phyloP scores from a whole-genome alignment of 2,329 filamentous ascomycete genomes.

The Phyllachora maydis region DNA sequence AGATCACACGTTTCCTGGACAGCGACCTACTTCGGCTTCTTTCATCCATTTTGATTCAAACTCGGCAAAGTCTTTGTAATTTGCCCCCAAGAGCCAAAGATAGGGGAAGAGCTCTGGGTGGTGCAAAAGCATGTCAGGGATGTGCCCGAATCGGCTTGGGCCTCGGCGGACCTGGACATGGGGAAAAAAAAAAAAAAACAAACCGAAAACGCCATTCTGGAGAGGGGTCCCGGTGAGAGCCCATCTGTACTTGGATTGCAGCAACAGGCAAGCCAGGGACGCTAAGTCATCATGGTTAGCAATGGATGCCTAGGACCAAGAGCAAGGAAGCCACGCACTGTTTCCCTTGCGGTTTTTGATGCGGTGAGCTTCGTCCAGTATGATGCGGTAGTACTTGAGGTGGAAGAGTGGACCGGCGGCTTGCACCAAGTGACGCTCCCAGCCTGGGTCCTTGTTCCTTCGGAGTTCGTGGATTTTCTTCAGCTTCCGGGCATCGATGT shows the following conservation, averaged over 20 bases:
- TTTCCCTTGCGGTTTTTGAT: constrained; percentile 3
- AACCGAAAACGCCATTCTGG: constrained; percentile 2
- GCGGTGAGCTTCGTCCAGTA: constrained; percentile 4
- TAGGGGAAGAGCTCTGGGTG: constrained; percentile 1
- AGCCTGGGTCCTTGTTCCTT: too few relatives aligned
- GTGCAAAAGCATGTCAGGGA: background rate
- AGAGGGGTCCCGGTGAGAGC: constrained; percentile 4
- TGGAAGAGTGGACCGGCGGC: constrained; percentile 1
- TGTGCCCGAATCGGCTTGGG: constrained; percentile 2
- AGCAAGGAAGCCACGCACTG: too few relatives aligned
- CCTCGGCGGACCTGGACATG: constrained; percentile 2
- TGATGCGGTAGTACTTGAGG: constrained; percentile 3
- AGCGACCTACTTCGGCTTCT: background rate
- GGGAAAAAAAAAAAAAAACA: background rate
- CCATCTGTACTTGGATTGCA: constrained; percentile 3
- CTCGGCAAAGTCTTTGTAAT: background rate
- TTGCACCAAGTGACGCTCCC: too few relatives aligned
- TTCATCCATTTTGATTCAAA: too few relatives aligned
- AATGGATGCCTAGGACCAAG: too few relatives aligned
- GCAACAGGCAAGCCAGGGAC: constrained; percentile 3
- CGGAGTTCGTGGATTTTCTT: too few relatives aligned
- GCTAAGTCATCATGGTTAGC: too few relatives aligned
- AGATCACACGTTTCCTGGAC: constrained; percentile 1
- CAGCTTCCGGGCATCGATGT: too few relatives aligned
- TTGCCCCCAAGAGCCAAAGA: too few relatives aligned